phyloP scores from a whole-genome alignment of 805 yeast genomes.

The Candida maesae region DNA sequence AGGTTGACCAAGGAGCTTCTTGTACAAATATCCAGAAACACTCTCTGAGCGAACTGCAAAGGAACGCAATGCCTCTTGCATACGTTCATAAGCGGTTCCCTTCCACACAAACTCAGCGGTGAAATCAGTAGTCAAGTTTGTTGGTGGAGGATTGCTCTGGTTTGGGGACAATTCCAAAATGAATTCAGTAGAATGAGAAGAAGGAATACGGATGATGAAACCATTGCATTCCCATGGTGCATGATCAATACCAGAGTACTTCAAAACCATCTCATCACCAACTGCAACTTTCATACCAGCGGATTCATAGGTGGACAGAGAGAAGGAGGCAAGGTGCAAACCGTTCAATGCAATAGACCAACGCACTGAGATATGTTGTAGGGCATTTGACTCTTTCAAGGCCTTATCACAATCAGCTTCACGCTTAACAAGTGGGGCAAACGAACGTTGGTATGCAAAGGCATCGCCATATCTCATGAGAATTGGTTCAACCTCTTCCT shows the following conservation, averaged over 20 bases:
- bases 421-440: constrained; percentile 75
- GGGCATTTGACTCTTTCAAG: constrained; percentile 71
- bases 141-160: constrained; percentile 49
- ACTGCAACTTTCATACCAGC: constrained; percentile 66
- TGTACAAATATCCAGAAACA: constrained; percentile 71
- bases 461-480: constrained; percentile 78
- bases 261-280: constrained; percentile 77
- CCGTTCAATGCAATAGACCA: constrained; percentile 73
- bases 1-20: constrained; percentile 76
- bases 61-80: constrained; percentile 69
- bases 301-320: constrained; percentile 63
- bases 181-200: constrained; percentile 59
- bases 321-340: constrained; percentile 64
- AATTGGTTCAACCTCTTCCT: constrained; percentile 61
- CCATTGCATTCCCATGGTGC: constrained; percentile 75
- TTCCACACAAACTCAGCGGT: constrained; percentile 90
- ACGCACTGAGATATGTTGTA: constrained; percentile 64
- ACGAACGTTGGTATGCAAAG: constrained; percentile 77
- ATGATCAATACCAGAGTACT: constrained; percentile 53
- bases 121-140: constrained; percentile 58
- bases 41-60: constrained; percentile 72
- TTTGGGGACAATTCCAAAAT: constrained; percentile 59
- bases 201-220: constrained; percentile 67
- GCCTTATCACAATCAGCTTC: constrained; percentile 80
- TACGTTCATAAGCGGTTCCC: constrained; percentile 75